A percentile compares a stretch with the other conserved stretches of the same genome.
phyloP scores from a whole-genome alignment of 495 filamentous ascomycete species.

The Penicillium chermesinum region DNA sequence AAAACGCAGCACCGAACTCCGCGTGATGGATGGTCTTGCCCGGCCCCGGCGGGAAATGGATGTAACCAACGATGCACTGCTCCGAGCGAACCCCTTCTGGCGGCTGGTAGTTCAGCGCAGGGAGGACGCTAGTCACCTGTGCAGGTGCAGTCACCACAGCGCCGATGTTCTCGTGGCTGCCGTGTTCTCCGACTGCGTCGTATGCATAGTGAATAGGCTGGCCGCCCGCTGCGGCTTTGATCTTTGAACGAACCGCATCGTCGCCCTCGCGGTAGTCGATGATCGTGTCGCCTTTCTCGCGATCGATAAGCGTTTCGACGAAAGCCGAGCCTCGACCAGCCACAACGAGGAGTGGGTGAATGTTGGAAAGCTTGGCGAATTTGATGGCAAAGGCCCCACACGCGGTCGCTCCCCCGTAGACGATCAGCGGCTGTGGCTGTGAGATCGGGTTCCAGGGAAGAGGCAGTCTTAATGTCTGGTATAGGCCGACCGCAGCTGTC shows the following conservation, averaged over 20 bases:
- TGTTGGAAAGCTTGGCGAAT: slow-evolving; percentile 58
- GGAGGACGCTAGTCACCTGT: slow-evolving; percentile 54
- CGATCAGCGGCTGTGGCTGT: slow-evolving; percentile 47
- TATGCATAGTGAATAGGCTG: slow-evolving; percentile 42
- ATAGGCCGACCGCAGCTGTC: slow-evolving; percentile 65
- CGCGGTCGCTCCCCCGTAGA: slow-evolving; percentile 65
- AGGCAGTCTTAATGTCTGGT: slow-evolving; percentile 54
- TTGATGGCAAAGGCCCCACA: slow-evolving; percentile 68
- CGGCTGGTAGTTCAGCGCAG: slow-evolving; percentile 16
- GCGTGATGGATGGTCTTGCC: slow-evolving; percentile 24
- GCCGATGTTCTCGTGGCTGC: slow-evolving; percentile 30
- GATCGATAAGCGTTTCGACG: slow-evolving; percentile 57
- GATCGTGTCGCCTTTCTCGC: slow-evolving; percentile 59
- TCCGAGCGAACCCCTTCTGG: slow-evolving; percentile 33
- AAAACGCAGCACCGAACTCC: slow-evolving; percentile 57
- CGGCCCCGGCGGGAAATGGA: slow-evolving; percentile 11
- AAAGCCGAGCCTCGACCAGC: slow-evolving; percentile 55
- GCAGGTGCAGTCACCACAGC: slow-evolving; percentile 25
- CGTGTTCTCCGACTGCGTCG: slow-evolving; percentile 56
- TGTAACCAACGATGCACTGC: slow-evolving; percentile 5
- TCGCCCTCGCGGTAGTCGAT: slow-evolving; percentile 61
- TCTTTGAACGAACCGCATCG: slow-evolving; percentile 17
- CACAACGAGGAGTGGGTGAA: slow-evolving; percentile 68
- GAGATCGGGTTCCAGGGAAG: slow-evolving; percentile 54
- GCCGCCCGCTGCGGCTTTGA: slow-evolving; percentile 16